phyloP scores from a whole-genome alignment of 257 asterid genomes.

The Scutellaria barbata region DNA sequence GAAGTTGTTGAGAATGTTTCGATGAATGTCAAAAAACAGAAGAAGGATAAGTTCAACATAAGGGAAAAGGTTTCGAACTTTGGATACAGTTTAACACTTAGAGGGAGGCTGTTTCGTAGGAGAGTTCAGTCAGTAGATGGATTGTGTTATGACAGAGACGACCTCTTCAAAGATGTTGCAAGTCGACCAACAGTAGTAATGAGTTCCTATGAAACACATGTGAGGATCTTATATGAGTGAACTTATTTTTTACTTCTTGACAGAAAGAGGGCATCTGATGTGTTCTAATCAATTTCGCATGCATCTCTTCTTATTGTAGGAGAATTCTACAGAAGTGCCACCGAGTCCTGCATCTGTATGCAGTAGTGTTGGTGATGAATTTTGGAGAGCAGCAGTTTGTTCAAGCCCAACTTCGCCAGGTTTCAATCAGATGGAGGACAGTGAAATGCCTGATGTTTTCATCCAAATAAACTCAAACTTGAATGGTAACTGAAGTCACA shows the following conservation, averaged over 20 bases:
- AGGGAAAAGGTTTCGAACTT: slow-evolving; percentile 76
- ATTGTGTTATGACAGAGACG: slow-evolving; percentile 44
- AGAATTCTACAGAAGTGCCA: slow-evolving; percentile 94
- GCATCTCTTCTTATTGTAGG: slow-evolving; percentile 47
- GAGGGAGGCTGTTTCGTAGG: slow-evolving; percentile 70
- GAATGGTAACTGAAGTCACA: slow-evolving; percentile 59
- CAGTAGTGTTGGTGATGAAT: slow-evolving; percentile 76
- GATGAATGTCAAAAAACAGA: slow-evolving; percentile 51
- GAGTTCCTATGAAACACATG: slow-evolving; percentile 56
- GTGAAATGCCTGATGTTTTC: slow-evolving; percentile 63
- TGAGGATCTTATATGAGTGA: slow-evolving; percentile 44
- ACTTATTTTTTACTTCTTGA: neutral
- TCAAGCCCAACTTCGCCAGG: slow-evolving; percentile 68
- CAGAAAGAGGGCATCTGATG: slow-evolving; percentile 4
- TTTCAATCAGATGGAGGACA: slow-evolving; percentile 57
- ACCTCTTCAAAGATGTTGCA: slow-evolving; percentile 52
- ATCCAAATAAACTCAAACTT: slow-evolving; percentile 81
- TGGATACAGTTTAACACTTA: slow-evolving; percentile 66
- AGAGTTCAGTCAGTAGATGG: slow-evolving; percentile 62
- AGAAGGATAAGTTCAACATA: slow-evolving; percentile 72
- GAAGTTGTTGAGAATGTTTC: slow-evolving; percentile 65
- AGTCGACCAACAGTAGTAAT: slow-evolving; percentile 58
- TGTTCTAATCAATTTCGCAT: slow-evolving; percentile 10
- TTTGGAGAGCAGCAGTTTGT: slow-evolving; percentile 69
- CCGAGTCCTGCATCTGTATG: slow-evolving; percentile 99